Conservation (phyloP, 176 grass and related monocot species). For the Carex pumila region DNA sequence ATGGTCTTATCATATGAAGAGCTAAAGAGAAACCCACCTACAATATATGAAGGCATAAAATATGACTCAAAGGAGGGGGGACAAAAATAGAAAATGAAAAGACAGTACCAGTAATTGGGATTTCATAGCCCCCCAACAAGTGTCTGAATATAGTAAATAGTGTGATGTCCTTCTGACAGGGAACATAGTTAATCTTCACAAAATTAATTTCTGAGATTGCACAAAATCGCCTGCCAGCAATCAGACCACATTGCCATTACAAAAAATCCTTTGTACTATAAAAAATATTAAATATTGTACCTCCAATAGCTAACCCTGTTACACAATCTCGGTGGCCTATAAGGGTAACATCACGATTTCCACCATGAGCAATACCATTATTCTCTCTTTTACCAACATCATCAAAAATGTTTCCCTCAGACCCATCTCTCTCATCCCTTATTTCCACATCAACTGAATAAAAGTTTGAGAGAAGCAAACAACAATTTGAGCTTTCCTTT, state of each 20-base stretch:
- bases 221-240: neutral
- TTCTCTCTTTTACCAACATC: constrained; percentile 4
- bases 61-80: neutral
- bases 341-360: constrained; percentile 26
- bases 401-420: constrained; percentile 16
- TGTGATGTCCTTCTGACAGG: neutral
- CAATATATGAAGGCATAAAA: constrained; percentile 20
- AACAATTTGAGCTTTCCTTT: constrained; percentile 40
- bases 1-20: constrained; percentile 98
- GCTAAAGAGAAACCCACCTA: constrained; percentile 84
- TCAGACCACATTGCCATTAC: neutral
- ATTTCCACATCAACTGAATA: constrained; percentile 19
- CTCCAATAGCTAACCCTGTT: constrained; percentile 74
- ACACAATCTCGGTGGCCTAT: constrained; percentile 72
- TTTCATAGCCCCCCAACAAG: neutral
- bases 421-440: constrained; percentile 19
- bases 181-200: neutral
- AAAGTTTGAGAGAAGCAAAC: constrained; percentile 31
- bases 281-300: constrained; percentile 30
- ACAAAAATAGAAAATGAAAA: neutral
- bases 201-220: constrained; percentile 4
- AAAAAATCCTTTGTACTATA: constrained; percentile 1
- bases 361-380: constrained; percentile 23
- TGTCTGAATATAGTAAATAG: neutral
- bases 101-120: neutral